Evolutionary conservation across 225 moss, liverwort and hornwort genomes (phyloP).

Genomic region (Pseudoscleropodium purum): DNA sequence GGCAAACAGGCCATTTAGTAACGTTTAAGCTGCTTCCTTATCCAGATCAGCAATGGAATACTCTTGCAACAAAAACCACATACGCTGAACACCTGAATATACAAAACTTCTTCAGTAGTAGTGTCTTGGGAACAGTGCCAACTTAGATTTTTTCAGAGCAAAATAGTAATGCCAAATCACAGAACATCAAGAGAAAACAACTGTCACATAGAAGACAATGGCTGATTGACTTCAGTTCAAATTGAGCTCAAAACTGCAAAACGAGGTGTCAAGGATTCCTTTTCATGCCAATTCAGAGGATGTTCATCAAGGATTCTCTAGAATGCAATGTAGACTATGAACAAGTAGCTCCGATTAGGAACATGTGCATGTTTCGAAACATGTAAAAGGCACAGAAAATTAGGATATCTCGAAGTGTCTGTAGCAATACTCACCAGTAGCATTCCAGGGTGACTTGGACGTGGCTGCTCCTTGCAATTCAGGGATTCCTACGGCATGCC

Average conservation of each 20-base stretch:
- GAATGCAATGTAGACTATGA: background rate
- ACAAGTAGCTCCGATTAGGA: background rate
- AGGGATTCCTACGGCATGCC: conserved; percentile 52
- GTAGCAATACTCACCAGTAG: conserved; percentile 21
- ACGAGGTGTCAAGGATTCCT: background rate
- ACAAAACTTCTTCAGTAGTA: background rate
- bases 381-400: background rate
- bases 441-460: conserved; percentile 56
- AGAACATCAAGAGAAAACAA: background rate
- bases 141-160: background rate
- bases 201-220: background rate
- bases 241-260: background rate
- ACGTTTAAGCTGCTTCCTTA: background rate
- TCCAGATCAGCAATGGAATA: background rate
- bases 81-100: background rate
- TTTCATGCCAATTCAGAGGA: background rate
- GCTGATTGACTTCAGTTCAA: background rate
- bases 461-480: conserved; percentile 52
- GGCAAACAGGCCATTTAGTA: background rate
- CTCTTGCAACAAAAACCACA: background rate
- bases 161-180: background rate
- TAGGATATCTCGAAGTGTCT: background rate
- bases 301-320: background rate
- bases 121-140: background rate
- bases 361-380: background rate